Conservation (phyloP, 345 rosid species). For the Brassica cretica region DNA sequence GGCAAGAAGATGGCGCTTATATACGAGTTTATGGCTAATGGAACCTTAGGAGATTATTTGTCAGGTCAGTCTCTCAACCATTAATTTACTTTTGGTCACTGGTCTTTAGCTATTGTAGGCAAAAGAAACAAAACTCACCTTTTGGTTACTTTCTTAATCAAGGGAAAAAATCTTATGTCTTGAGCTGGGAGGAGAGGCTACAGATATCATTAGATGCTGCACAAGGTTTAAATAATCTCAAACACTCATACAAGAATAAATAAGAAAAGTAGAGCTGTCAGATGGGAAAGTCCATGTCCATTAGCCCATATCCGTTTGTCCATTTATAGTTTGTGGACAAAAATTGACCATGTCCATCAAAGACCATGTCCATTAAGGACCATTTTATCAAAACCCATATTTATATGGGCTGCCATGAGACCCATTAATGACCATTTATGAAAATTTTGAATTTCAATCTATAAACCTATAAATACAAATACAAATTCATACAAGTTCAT, state of each 20-base stretch:
- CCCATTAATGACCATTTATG: no score
- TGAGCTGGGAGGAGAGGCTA: slow-evolving; percentile 57
- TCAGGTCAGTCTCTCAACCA: slow-evolving; percentile 40
- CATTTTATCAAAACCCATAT: no score
- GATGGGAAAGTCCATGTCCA: no score
- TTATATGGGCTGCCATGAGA: no score
- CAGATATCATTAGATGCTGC: slow-evolving; percentile 52
- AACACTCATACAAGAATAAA: neutral
- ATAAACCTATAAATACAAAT: no score
- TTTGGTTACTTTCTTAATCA: slow-evolving; percentile 4
- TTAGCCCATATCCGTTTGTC: no score
- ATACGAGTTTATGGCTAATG: slow-evolving; percentile 57
- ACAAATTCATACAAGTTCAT: no score
- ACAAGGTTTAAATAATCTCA: slow-evolving; percentile 26
- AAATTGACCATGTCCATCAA: no score
- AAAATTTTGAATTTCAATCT: no score
- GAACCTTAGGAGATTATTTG: slow-evolving; percentile 45
- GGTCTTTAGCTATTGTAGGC: neutral
- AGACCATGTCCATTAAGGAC: no score
- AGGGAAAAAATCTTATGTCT: slow-evolving; percentile 32
- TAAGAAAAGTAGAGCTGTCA: no score
- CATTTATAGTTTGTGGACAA: no score
- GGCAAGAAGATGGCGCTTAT: slow-evolving; percentile 41
- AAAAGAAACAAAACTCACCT: neutral
- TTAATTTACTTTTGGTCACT: neutral